Conservation (phyloP, 2,329 filamentous ascomycete genomes). For the Fusarium bactridioides region DNA sequence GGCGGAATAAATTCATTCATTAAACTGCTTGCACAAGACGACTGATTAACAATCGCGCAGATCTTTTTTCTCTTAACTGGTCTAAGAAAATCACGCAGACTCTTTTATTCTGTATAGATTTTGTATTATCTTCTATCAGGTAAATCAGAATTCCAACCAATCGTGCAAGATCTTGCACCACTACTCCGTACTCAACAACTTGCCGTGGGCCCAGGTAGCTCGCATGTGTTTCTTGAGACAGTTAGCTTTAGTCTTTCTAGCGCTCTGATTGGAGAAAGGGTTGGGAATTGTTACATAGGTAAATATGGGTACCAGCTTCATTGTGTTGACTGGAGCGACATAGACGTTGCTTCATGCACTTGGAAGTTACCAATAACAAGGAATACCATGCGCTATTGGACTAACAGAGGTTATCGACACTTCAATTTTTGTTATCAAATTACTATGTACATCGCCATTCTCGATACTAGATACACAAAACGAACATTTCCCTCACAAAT, state of each 20-base stretch:
- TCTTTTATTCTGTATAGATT: no score
- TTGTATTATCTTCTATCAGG: no score
- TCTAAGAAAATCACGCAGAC: no score
- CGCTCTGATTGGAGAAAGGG: background rate
- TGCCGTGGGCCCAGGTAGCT: no score
- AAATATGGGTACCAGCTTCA: no score
- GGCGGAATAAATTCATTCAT: no score
- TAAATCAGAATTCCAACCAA: accelerated
- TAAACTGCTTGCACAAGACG: background rate
- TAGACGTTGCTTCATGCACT: background rate
- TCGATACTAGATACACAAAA: background rate
- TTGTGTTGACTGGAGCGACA: background rate
- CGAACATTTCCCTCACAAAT: no score
- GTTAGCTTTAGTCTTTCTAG: background rate
- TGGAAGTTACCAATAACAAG: accelerated
- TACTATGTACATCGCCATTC: background rate
- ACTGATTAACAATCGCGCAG: background rate
- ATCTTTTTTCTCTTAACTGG: no score
- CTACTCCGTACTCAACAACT: no score
- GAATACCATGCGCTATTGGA: background rate
- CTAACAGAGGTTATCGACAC: accelerated
- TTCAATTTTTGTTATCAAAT: background rate
- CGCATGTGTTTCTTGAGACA: background rate
- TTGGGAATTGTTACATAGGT: no score
- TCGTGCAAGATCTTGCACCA: background rate